Conservation (phyloP, 2,329 filamentous ascomycete genomes). For the Podosphaera xanthii region DNA sequence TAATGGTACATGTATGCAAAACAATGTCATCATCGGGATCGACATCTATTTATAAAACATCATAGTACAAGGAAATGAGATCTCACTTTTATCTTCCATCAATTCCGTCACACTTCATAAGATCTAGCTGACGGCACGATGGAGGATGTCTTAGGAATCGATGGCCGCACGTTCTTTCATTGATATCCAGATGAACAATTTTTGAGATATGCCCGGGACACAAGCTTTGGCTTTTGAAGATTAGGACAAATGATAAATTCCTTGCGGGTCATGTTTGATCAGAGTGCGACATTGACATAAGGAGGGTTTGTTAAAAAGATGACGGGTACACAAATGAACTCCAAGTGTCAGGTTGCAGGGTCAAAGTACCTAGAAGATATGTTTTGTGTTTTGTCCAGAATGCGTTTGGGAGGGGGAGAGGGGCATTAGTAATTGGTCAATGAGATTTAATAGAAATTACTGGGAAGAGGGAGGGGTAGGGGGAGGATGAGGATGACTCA, state of each 20-base stretch:
- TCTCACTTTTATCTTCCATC: slow-evolving; percentile 23
- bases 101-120: not conserved
- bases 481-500: no score
- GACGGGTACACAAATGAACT: no score
- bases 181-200: not conserved
- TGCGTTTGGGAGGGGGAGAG: no score
- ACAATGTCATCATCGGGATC: not conserved
- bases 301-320: slow-evolving; percentile 8
- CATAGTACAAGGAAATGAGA: slow-evolving; percentile 6
- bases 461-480: no score
- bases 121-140: not conserved
- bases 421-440: no score
- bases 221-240: not conserved
- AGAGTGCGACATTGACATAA: slow-evolving; percentile 9
- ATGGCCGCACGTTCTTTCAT: not conserved
- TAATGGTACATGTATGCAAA: not conserved
- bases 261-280: slow-evolving; percentile 39
- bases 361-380: no score
- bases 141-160: not conserved
- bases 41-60: slow-evolving; percentile 2
- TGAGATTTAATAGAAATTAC: no score
- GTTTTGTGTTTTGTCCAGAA: no score
- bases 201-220: not conserved
- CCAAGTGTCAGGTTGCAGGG: no score
- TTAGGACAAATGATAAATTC: slow-evolving; percentile 18